Percentiles rank a stretch among this genome's conserved stretches.
Evolutionary conservation across 768 basidiomycete species (phyloP).

Genomic region (Psilocybe tampanensis): DNA sequence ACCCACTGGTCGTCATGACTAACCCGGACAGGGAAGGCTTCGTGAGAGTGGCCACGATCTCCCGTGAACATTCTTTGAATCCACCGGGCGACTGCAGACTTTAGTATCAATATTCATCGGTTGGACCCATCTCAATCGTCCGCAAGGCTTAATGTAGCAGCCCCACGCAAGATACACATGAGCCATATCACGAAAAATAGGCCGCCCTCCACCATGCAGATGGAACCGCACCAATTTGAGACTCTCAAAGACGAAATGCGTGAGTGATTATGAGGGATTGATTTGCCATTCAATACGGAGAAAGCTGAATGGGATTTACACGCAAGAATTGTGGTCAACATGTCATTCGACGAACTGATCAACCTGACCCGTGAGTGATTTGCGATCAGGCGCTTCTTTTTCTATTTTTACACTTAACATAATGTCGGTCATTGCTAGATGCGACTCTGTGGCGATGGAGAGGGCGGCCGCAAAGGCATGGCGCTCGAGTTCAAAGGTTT

Average conservation of each 20-base stretch:
- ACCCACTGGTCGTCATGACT: neutral
- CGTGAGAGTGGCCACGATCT: neutral
- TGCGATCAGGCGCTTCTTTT: neutral
- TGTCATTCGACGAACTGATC: neutral
- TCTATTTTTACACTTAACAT: neutral
- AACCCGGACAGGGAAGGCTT: neutral
- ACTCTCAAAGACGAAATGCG: neutral
- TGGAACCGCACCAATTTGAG: neutral
- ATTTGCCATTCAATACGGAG: neutral
- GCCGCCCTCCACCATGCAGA: neutral
- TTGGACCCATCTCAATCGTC: neutral
- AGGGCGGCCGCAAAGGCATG: neutral
- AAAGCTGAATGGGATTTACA: neutral
- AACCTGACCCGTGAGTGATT: neutral
- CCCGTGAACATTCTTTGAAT: neutral
- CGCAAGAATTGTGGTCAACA: neutral
- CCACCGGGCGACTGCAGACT: neutral
- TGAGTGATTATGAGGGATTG: neutral
- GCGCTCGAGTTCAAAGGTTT: too few species aligned
- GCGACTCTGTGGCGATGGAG: neutral
- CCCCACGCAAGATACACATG: neutral
- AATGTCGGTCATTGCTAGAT: neutral
- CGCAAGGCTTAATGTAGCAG: neutral
- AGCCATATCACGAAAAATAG: neutral
- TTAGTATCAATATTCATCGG: neutral